Evolutionary conservation across 805 yeast genomes (phyloP), one percentile per base, ranked within the genome.

Genomic region (Groenewaldozyma salmanticensis): DNA sequence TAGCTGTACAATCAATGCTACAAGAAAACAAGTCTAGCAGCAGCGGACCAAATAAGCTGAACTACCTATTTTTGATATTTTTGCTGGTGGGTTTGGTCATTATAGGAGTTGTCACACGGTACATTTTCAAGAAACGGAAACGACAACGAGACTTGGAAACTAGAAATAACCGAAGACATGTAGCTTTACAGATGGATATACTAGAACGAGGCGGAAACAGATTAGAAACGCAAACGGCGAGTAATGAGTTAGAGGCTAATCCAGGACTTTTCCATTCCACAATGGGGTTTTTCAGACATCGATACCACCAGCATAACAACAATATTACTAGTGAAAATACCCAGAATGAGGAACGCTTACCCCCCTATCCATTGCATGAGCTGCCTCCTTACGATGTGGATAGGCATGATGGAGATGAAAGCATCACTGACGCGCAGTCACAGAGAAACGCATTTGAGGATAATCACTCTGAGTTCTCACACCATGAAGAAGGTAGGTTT

Each of bases 51-150:
- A 17, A 20, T 32, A 20, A 27, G 13, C 46, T 48, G 19, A 44
- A 45, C 34, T 50, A 48, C 33, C 47, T 50, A 16, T 51, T 46
- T 24, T 43, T 50, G 21, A 42, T 51, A n/a, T 48, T 51, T 35
- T 46, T 51, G 27, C 35, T 50, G 9, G 27, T 50, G 11, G 52
- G 45, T 18, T 33, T 48, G 7, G 33, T 50, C 21, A 43, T 50
- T 3, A 21, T 47, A 7, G 52, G 41, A 7, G 18, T 51, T 15
- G 42, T 46, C 3, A 45, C 42, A 3, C 43, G 53, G 5, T 15
- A 37, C 13, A 24, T 42, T 27, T 32, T 49, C 13, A 39, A 42
- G 31, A 51, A 51, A 41, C 43, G 51, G 11, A 37, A 49, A 13
- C 40, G 52, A 11, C 45, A 41, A n/a, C 33, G 39, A 13, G 36